These are phyloP conservation scores for Xylariaceae sp. DNA, from an alignment of 2,329 filamentous ascomycete species.

Conservation along the genomic window DNA sequence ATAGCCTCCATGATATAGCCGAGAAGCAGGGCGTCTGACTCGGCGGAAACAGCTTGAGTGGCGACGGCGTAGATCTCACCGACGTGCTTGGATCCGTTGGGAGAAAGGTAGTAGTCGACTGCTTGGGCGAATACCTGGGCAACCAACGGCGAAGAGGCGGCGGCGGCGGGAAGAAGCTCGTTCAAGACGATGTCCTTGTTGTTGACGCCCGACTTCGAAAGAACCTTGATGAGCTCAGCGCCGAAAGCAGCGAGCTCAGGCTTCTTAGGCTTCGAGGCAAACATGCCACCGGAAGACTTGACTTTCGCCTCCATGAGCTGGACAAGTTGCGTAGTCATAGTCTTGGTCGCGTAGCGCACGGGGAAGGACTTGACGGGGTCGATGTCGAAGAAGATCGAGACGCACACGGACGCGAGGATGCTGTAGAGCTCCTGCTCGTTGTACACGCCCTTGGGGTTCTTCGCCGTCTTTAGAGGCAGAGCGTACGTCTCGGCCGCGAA, in stretches of 20 bases:
- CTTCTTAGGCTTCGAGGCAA: slow-evolving; percentile 42
- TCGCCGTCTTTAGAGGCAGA: slow-evolving; percentile 60
- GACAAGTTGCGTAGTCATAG: slow-evolving; percentile 49
- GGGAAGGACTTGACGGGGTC: slow-evolving; percentile 56
- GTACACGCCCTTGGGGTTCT: slow-evolving; percentile 55
- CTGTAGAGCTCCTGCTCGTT: slow-evolving; percentile 55
- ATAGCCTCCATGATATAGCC: slow-evolving; percentile 70
- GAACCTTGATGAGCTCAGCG: slow-evolving; percentile 57
- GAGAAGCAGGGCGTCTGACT: slow-evolving; percentile 60
- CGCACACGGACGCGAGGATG: slow-evolving; percentile 55
- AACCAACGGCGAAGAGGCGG: slow-evolving; percentile 66
- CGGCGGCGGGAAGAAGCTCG: slow-evolving; percentile 64
- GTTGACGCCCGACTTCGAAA: slow-evolving; percentile 60
- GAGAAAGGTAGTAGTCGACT: slow-evolving; percentile 67
- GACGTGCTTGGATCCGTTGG: slow-evolving; percentile 51
- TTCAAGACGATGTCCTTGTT: slow-evolving; percentile 66
- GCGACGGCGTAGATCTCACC: slow-evolving; percentile 60
- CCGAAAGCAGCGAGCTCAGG: slow-evolving; percentile 62
- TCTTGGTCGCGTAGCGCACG: slow-evolving; percentile 46
- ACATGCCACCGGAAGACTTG: slow-evolving; percentile 30
- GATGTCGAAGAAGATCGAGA: slow-evolving; percentile 52
- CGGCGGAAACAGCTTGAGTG: slow-evolving; percentile 47
- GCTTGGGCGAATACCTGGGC: slow-evolving; percentile 68
- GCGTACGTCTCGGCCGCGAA: slow-evolving; percentile 62
- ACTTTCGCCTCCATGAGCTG: slow-evolving; percentile 36